Percentiles rank a stretch among this genome's conserved stretches.
Conservation (phyloP, 2,329 filamentous ascomycete species). For the Monosporascus sp. region DNA sequence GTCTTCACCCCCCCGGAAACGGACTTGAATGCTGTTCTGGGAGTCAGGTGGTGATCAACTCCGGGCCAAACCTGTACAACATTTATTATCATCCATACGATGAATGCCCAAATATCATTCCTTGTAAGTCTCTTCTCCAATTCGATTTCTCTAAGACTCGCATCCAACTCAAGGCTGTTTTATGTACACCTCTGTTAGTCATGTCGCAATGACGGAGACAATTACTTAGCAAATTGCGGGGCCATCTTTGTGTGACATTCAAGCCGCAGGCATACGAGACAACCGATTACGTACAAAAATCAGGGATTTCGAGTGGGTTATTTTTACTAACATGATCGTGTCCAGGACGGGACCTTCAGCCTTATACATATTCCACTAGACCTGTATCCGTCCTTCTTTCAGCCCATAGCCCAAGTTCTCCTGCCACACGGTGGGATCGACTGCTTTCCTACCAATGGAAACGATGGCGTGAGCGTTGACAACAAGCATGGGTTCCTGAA, state of each 20-base stretch:
- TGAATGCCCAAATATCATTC: slow-evolving; percentile 31
- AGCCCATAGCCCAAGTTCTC: slow-evolving; percentile 80
- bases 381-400: slow-evolving; percentile 72
- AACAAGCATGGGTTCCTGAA: slow-evolving; percentile 79
- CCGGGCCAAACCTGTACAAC: background rate
- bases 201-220: too few species aligned
- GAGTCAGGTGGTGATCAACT: background rate
- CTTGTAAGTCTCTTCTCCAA: slow-evolving; percentile 20
- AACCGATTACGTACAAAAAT: background rate
- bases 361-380: slow-evolving; percentile 85
- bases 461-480: slow-evolving; percentile 44
- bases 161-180: background rate
- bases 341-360: slow-evolving; percentile 77
- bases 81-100: slow-evolving; percentile 9
- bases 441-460: slow-evolving; percentile 25
- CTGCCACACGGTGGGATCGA: slow-evolving; percentile 53
- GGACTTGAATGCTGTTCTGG: background rate
- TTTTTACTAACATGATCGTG: slow-evolving; percentile 8
- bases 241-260: background rate
- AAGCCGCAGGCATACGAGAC: background rate
- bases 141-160: background rate
- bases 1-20: background rate
- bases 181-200: background rate
- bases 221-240: too few species aligned
- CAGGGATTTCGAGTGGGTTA: background rate